Evolutionary conservation across 1,139 yeast species (phyloP).

Genomic region (Yamadazyma diospyri): DNA sequence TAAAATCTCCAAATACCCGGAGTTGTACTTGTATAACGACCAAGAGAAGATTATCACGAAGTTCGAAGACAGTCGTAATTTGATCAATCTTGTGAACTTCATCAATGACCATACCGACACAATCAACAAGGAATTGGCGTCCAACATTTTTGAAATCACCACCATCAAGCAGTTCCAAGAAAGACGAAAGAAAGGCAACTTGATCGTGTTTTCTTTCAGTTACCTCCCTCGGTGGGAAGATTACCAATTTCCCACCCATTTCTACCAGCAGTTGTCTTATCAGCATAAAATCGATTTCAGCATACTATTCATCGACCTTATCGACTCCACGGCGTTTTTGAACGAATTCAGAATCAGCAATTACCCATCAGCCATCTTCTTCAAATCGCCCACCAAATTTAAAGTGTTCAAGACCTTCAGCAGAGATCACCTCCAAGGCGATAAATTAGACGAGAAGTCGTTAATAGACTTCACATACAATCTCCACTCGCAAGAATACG

Average conservation of each 20-base stretch:
- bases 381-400: slow-evolving; percentile 20
- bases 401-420: slow-evolving; percentile 27
- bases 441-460: slow-evolving; percentile 18
- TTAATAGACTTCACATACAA: slow-evolving; percentile 21
- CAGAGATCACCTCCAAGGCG: slow-evolving; percentile 20
- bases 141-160: slow-evolving; percentile 11
- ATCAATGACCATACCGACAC: slow-evolving; percentile 17
- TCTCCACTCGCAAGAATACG: slow-evolving; percentile 15
- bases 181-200: slow-evolving; percentile 11
- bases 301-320: slow-evolving; percentile 24
- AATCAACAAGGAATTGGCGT: slow-evolving; percentile 13
- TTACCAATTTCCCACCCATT: slow-evolving; percentile 32
- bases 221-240: slow-evolving; percentile 30
- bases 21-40: slow-evolving; percentile 28
- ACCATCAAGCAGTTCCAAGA: slow-evolving; percentile 6
- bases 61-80: slow-evolving; percentile 21
- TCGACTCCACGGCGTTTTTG: slow-evolving; percentile 19
- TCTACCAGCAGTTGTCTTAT: slow-evolving; percentile 27
- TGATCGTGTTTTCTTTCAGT: slow-evolving; percentile 27
- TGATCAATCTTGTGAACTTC: slow-evolving; percentile 23
- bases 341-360: slow-evolving; percentile 26
- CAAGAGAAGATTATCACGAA: slow-evolving; percentile 24
- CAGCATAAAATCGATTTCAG: slow-evolving; percentile 19
- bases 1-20: slow-evolving; percentile 27
- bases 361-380: slow-evolving; percentile 32